Evolutionary conservation across 2,329 filamentous ascomycete species (phyloP), one percentile per base, ranked within the genome.

Genomic region (Zymoseptoria brevis): DNA sequence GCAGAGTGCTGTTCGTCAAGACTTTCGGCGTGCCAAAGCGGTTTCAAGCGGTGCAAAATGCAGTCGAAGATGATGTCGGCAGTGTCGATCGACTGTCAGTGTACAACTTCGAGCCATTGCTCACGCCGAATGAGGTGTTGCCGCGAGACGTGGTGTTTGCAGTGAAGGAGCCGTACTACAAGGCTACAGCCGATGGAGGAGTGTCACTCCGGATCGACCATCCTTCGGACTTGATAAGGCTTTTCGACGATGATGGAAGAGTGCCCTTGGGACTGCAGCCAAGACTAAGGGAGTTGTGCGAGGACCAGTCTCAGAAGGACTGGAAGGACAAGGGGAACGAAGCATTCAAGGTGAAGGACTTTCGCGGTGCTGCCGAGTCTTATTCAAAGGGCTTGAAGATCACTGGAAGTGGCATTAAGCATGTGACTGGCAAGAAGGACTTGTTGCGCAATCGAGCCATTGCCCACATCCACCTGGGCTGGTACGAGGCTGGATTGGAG

Each of bases 31-130:
- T 61, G 11, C 62, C 65, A 0, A 24, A 21, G 2, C 54, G 54
- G 19, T 52, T 48, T 13, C 29, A 53, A 41, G 60, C 55, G 1
- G 54, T 66, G 1, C 50, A 60, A 45, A 64, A 59, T 21, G 60
- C 57, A 58, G 62, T 77, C 67, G 61, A 71, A 58, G 67, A 78
- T 69, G 54, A 75, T 61, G 21, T 72, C 59, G 59, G 74, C 66
- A 61, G 75, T 63, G 66, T 75, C 67, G 65, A 76, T 52, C 55
- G 60, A 2, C 30, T 69, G 6, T 45, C 60, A 1, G 54, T 69
- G 24, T 66, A 62, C 55, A 63, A 66, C 19, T 50, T 57, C 52
- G 55, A 64, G 19, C 16, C 52, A 4, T 19, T 6, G 8, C 48
- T 61, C 8, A 19, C 54, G 9, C 35, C 58, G 0, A 35, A 59